Conservation (phyloP, 2,329 filamentous ascomycete species). For the Graphiopsis chlorocephala region DNA sequence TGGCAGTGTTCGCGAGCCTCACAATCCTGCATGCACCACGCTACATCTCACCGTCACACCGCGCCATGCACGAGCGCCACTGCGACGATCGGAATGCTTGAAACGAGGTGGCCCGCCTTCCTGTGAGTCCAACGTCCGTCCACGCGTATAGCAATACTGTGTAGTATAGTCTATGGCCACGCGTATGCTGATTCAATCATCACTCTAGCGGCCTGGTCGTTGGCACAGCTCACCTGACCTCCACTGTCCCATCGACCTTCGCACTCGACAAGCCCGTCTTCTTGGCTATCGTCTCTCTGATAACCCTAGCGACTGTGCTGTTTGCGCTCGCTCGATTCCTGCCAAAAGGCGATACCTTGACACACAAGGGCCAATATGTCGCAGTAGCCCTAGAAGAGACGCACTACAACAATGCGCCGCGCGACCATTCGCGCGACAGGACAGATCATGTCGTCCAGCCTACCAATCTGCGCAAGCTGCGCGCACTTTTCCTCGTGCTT, state of each 20-base stretch:
- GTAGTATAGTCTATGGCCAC: no score
- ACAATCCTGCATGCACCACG: not conserved
- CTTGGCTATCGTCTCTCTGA: slow-evolving; percentile 42
- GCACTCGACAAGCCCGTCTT: slow-evolving; percentile 47
- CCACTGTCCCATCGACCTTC: slow-evolving; percentile 28
- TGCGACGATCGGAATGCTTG: not conserved
- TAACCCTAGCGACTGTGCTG: slow-evolving; percentile 39
- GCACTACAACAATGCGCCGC: slow-evolving; percentile 18
- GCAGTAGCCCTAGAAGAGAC: slow-evolving; percentile 32
- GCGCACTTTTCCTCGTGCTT: slow-evolving; percentile 28
- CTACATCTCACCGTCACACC: not conserved
- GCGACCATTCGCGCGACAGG: slow-evolving; percentile 24
- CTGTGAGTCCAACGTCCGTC: slow-evolving; percentile 6
- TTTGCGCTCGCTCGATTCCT: slow-evolving; percentile 38
- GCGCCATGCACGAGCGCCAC: not conserved
- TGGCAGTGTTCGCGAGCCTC: not conserved
- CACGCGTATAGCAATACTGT: not conserved
- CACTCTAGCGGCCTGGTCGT: slow-evolving; percentile 29
- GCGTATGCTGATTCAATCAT: not conserved
- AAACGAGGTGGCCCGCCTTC: slow-evolving; percentile 14
- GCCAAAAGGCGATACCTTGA: slow-evolving; percentile 16
- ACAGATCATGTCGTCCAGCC: slow-evolving; percentile 23
- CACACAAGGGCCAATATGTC: slow-evolving; percentile 27
- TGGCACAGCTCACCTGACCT: slow-evolving; percentile 27
- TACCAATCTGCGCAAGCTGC: slow-evolving; percentile 27